A percentile compares a stretch with the other conserved stretches of the same genome.
phyloP scores from a whole-genome alignment of 306 rosid genomes.

The Purshia tridentata region DNA sequence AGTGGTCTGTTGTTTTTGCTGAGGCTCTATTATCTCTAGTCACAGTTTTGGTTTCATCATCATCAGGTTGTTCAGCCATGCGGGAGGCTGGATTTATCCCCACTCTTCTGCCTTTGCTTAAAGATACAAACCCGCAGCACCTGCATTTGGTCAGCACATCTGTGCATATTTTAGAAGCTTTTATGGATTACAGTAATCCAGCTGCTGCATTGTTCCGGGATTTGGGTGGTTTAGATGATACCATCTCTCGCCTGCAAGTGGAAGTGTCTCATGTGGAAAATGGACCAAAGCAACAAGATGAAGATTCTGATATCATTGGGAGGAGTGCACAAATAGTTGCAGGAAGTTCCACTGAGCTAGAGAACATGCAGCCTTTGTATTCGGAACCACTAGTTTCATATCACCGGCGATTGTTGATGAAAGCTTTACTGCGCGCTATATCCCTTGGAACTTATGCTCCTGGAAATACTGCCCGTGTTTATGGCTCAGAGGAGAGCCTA shows the following conservation, averaged over 20 bases:
- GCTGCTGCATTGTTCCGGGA: constrained; percentile 95
- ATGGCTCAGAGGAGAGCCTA: constrained; percentile 88
- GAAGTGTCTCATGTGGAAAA: constrained; percentile 84
- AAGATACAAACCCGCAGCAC: constrained; percentile 85
- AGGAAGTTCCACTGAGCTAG: constrained; percentile 53
- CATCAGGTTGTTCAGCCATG: constrained; percentile 94
- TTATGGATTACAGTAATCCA: constrained; percentile 97
- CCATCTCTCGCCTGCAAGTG: constrained; percentile 79
- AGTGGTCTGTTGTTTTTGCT: constrained; percentile 81
- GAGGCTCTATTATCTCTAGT: constrained; percentile 90
- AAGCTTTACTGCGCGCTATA: constrained; percentile 92
- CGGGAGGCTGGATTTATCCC: constrained; percentile 98
- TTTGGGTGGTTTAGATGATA: constrained; percentile 96
- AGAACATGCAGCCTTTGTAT: constrained; percentile 72
- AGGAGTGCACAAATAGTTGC: constrained; percentile 47
- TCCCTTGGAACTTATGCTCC: constrained; percentile 96
- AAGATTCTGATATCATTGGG: constrained; percentile 46
- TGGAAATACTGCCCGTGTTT: constrained; percentile 72
- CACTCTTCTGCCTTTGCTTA: constrained; percentile 87
- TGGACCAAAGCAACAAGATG: constrained; percentile 65
- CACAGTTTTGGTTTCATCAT: constrained; percentile 86
- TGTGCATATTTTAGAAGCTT: constrained; percentile 93
- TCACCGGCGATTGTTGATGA: constrained; percentile 80
- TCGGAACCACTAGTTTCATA: constrained; percentile 77
- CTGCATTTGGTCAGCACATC: constrained; percentile 91